Evolutionary conservation across 257 asterid species (phyloP).

Genomic region (Euphrasia confusa): DNA sequence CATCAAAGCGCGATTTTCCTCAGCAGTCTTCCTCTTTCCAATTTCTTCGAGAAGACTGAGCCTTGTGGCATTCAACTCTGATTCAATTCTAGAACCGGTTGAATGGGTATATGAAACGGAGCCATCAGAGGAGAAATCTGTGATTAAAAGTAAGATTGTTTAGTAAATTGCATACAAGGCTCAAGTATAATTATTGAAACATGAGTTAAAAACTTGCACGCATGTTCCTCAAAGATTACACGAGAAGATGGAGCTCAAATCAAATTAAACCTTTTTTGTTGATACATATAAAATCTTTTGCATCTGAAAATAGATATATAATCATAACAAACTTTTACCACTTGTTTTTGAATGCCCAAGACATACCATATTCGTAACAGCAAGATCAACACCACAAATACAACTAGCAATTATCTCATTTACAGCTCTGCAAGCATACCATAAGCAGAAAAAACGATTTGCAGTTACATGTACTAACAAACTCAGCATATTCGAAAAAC

Average conservation of each 20-base stretch:
- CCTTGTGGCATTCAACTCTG: slow-evolving; percentile 41
- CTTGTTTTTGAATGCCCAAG: neutral
- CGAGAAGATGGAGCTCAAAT: neutral
- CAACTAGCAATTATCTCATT: neutral
- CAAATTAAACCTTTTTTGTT: neutral
- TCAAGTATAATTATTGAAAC: neutral
- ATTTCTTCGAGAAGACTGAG: slow-evolving; percentile 61
- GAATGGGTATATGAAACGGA: slow-evolving; percentile 35
- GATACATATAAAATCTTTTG: neutral
- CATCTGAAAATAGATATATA: neutral
- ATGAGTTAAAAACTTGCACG: neutral
- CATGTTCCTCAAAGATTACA: neutral
- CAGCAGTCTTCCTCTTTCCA: slow-evolving; percentile 57
- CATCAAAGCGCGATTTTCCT: slow-evolving; percentile 50
- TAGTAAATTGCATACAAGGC: slow-evolving; percentile 10
- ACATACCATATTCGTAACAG: neutral
- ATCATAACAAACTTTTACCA: neutral
- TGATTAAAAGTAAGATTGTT: neutral
- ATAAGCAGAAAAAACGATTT: slow-evolving; percentile 3
- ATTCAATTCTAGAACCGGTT: slow-evolving; percentile 30
- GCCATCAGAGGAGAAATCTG: slow-evolving; percentile 71
- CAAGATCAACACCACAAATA: neutral
- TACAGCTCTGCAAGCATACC: neutral
- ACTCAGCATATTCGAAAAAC: neutral
- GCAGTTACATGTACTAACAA: neutral